Conservation (phyloP, 2,329 filamentous ascomycete species). For the Fusarium sp. region DNA sequence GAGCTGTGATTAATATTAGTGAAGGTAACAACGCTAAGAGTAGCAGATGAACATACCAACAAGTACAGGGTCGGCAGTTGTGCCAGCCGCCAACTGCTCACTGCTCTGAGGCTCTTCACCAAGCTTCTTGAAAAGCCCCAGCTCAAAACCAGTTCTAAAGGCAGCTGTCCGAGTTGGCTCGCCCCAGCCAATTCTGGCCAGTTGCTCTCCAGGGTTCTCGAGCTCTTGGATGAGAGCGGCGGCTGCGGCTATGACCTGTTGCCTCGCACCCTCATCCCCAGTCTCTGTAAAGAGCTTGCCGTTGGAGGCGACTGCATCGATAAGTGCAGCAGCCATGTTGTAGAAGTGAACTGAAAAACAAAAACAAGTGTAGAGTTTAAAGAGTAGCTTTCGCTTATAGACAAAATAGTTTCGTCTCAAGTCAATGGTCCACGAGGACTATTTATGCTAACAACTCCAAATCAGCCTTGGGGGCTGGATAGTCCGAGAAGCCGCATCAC, state of each 20-base stretch:
- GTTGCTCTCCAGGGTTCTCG: constrained; percentile 26
- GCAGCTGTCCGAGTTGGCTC: constrained; percentile 33
- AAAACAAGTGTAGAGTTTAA: background rate
- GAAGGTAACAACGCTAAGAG: background rate
- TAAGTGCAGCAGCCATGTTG: constrained; percentile 8
- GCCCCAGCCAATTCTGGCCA: constrained; percentile 29
- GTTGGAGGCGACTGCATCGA: constrained; percentile 16
- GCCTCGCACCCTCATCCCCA: constrained; percentile 10
- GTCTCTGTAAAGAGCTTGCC: constrained; percentile 16
- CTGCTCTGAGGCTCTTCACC: constrained; percentile 14
- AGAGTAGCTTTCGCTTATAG: background rate
- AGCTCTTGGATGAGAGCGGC: constrained; percentile 23
- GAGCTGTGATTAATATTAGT: background rate
- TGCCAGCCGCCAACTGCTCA: constrained; percentile 13
- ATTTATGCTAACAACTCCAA: background rate
- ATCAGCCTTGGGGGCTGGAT: background rate
- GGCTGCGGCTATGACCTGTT: constrained; percentile 18
- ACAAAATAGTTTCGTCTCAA: background rate
- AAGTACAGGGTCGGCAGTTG: constrained; percentile 18
- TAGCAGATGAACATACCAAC: constrained; percentile 7
- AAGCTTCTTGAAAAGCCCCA: constrained; percentile 32
- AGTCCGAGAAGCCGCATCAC: background rate
- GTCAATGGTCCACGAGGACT: background rate
- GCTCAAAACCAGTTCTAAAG: constrained; percentile 28
- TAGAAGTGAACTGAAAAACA: background rate